These are phyloP conservation scores for Populus tomentosa DNA, from an alignment of 441 rosid species.

Conservation along the genomic window DNA sequence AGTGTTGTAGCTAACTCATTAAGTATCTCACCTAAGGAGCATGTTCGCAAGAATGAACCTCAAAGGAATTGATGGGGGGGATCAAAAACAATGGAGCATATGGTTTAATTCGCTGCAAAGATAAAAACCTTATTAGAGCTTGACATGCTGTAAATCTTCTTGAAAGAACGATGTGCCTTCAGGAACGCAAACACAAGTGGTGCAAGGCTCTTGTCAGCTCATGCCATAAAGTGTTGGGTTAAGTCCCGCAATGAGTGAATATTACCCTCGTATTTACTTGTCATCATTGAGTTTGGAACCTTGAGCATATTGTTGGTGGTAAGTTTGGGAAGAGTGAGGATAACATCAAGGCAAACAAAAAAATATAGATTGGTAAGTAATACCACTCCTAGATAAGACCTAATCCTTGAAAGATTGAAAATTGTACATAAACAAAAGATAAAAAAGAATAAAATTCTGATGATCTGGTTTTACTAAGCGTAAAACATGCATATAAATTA, in stretches of 20 bases:
- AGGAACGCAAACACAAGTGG: not conserved
- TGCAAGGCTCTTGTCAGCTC: not conserved
- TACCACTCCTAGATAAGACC: too few species aligned
- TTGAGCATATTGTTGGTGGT: too few species aligned
- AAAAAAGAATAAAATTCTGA: too few species aligned
- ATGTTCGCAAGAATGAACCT: too few species aligned
- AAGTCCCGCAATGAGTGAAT: not conserved
- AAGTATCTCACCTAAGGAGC: not conserved
- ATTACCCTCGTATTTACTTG: too few species aligned
- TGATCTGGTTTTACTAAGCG: accelerated
- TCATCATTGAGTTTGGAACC: too few species aligned
- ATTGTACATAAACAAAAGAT: too few species aligned
- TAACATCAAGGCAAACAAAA: not conserved
- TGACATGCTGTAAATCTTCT: not conserved
- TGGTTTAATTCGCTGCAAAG: not conserved
- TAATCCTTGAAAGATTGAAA: too few species aligned
- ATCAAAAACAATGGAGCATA: too few species aligned
- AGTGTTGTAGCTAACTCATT: not conserved
- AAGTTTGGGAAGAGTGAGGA: not conserved
- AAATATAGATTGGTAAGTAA: too few species aligned
- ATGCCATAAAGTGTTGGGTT: not conserved
- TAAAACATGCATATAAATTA: too few species aligned
- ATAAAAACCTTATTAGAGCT: not conserved
- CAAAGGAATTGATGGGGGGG: too few species aligned
- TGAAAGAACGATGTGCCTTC: not conserved